Evolutionary conservation across 352 stramenopile species (phyloP).

Genomic region (Phytophthora fragariae): DNA sequence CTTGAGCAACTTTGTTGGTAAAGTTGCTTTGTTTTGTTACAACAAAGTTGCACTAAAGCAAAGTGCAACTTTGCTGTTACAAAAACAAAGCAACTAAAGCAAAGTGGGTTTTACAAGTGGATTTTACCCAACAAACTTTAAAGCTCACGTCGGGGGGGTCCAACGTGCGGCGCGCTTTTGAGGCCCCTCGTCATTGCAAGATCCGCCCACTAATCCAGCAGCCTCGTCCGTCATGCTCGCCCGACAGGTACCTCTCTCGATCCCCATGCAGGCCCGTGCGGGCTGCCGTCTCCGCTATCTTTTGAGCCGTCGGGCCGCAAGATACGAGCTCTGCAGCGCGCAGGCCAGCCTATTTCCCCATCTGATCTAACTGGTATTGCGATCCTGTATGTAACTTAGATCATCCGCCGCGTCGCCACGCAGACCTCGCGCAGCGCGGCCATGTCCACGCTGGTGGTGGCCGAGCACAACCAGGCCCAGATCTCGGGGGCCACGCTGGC

Average conservation of each 20-base stretch:
- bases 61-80: too few relatives aligned
- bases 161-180: not conserved
- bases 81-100: too few relatives aligned
- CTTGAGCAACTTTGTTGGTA: not conserved
- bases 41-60: too few relatives aligned
- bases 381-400: constrained; percentile 26
- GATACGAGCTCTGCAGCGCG: not conserved
- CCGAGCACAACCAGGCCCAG: constrained; percentile 84
- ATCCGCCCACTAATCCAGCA: constrained; percentile 17
- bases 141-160: not conserved
- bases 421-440: constrained; percentile 34
- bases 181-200: constrained; percentile 25
- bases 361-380: not conserved
- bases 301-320: not conserved
- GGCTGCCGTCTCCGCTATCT: not conserved
- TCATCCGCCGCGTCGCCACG: constrained; percentile 59
- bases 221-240: constrained; percentile 38
- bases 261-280: not conserved
- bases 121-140: too few relatives aligned
- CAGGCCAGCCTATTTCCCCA: not conserved
- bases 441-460: constrained; percentile 89
- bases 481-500: constrained; percentile 81
- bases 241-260: constrained; percentile 34
- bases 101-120: too few relatives aligned
- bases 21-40: not conserved